phyloP scores from a whole-genome alignment of 108 stramenopile genomes.

The Fistulifera pelliculosa region DNA sequence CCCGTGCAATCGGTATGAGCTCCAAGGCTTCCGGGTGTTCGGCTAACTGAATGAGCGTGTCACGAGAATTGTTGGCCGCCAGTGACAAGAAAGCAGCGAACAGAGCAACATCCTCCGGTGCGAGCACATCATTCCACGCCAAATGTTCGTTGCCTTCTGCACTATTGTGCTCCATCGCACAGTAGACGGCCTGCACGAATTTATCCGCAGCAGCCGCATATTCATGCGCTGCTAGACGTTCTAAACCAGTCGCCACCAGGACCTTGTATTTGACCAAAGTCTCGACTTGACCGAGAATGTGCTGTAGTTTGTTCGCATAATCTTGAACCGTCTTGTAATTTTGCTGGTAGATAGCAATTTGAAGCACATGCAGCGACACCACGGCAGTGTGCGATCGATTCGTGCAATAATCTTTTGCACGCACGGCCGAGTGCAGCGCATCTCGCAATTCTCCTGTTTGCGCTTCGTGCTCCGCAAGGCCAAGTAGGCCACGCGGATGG shows the following conservation, averaged over 20 bases:
- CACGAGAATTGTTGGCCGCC: constrained; percentile 29
- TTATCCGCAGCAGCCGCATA: neutral
- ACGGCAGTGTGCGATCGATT: constrained; percentile 43
- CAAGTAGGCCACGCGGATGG: constrained; percentile 62
- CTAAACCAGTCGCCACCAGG: neutral
- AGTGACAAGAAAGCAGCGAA: constrained; percentile 58
- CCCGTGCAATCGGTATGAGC: constrained; percentile 26
- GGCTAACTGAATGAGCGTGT: constrained; percentile 32
- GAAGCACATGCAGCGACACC: constrained; percentile 40
- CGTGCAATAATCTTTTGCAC: constrained; percentile 56
- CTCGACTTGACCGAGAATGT: neutral
- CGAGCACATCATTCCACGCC: constrained; percentile 8
- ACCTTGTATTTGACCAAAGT: neutral
- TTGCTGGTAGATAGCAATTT: constrained; percentile 40
- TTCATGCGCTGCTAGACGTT: constrained; percentile 3
- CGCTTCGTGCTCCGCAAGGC: constrained; percentile 30
- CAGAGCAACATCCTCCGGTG: constrained; percentile 64
- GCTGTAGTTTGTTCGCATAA: constrained; percentile 20
- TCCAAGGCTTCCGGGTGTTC: constrained; percentile 48
- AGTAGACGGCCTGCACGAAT: neutral
- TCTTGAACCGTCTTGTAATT: constrained; percentile 18
- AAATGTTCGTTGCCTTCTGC: neutral
- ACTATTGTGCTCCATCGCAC: constrained; percentile 1
- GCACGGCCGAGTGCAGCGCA: constrained; percentile 28
- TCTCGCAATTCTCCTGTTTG: constrained; percentile 43